phyloP scores from a whole-genome alignment of 805 yeast species.

The Hanseniaspora meyeri region DNA sequence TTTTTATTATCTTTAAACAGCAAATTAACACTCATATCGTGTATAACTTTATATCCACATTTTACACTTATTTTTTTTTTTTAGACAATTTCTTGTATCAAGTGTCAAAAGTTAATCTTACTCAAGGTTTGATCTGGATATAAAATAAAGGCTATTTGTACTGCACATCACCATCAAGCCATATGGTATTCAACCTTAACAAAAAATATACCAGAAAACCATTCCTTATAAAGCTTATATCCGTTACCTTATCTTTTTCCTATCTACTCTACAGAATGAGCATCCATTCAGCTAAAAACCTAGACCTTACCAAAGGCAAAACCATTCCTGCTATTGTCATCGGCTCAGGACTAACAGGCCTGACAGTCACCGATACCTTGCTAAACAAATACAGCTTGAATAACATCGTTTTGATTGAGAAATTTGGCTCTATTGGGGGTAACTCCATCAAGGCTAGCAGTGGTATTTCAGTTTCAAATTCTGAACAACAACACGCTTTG shows the following conservation, averaged over 20 bases:
- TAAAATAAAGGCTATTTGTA: too few relatives aligned
- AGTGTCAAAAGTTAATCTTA: too few relatives aligned
- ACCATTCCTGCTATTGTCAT: slow-evolving; percentile 34
- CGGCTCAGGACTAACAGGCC: slow-evolving; percentile 49
- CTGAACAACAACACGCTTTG: slow-evolving; percentile 40
- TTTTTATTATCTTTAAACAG: too few relatives aligned
- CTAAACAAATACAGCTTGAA: slow-evolving; percentile 29
- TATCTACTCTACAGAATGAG: background rate
- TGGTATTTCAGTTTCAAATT: slow-evolving; percentile 60
- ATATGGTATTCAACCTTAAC: background rate
- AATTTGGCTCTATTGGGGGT: slow-evolving; percentile 40
- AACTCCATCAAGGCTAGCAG: slow-evolving; percentile 51
- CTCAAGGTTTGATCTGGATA: too few relatives aligned
- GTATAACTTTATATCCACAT: too few relatives aligned
- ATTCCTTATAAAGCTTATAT: background rate
- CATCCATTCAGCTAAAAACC: background rate
- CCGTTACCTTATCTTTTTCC: background rate
- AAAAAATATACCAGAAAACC: background rate
- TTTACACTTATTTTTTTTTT: too few relatives aligned
- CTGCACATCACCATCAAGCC: background rate
- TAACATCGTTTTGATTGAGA: slow-evolving; percentile 37
- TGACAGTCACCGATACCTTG: slow-evolving; percentile 34
- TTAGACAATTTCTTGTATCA: too few relatives aligned
- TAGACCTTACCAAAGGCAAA: background rate
- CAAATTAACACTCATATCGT: too few relatives aligned